Percentiles rank a stretch among this genome's conserved stretches.
Conservation (phyloP, 2,329 filamentous ascomycete species). For the Calonectria ilicicola region DNA sequence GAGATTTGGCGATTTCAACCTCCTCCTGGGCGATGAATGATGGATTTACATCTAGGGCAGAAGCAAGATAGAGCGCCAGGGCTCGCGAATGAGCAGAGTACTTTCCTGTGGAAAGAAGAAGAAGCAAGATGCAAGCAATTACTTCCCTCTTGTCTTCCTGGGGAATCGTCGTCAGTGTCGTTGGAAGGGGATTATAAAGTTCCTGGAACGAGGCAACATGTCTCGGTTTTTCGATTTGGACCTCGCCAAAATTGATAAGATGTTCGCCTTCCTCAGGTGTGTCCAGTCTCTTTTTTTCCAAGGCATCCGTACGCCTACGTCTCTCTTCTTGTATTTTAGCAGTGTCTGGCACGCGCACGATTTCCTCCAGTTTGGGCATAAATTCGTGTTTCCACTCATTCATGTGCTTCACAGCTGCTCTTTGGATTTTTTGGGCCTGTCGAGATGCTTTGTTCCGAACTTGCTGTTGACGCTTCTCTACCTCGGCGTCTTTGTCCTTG, state of each 20-base stretch:
- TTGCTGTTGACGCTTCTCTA: conserved; percentile 28
- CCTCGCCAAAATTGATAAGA: conserved; percentile 55
- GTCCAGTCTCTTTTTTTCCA: conserved; percentile 53
- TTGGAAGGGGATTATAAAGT: conserved; percentile 66
- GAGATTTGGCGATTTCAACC: conserved; percentile 78
- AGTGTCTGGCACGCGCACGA: conserved; percentile 65
- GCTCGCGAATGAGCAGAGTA: conserved; percentile 81
- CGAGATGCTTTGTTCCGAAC: conserved; percentile 32
- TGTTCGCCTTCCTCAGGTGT: conserved; percentile 51
- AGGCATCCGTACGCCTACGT: conserved; percentile 56
- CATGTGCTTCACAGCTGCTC: conserved; percentile 74
- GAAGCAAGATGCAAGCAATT: conserved; percentile 76
- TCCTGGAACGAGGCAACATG: conserved; percentile 60
- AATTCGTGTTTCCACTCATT: conserved; percentile 83
- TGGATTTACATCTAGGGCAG: conserved; percentile 73
- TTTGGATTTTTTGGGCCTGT: conserved; percentile 51
- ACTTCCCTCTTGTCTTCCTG: conserved; percentile 71
- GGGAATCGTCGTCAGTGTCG: conserved; percentile 67
- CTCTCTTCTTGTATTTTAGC: conserved; percentile 61
- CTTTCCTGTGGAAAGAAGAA: conserved; percentile 78
- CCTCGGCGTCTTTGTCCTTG: conserved; percentile 23
- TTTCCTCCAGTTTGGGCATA: conserved; percentile 76
- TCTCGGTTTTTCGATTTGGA: conserved; percentile 47
- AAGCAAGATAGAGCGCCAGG: conserved; percentile 75
- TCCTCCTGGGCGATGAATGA: conserved; percentile 76